Base-by-base conservation (phyloP, 345 rosid species). In the Lepidium aucheri region DNA sequence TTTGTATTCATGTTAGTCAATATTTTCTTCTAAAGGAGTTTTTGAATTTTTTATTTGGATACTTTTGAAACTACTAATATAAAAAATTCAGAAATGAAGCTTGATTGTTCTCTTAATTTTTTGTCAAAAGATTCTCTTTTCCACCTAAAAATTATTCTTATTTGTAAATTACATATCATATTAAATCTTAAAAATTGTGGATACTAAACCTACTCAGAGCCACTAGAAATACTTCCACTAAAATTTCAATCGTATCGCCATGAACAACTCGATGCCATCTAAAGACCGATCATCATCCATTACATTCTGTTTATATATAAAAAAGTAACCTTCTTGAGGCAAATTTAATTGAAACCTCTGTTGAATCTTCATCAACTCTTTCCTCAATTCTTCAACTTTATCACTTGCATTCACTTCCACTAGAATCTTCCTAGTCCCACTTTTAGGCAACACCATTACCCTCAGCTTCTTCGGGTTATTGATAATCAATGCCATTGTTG, bases 201-300 rank as follows among this genome's bases (percentile, higher is more conserved):
- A 5, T 22, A 49, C 41, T 62, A 61, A 24, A 2, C 4, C 30
- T 26, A 28, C 32, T 28, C 5, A 62, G 67, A 62, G 34, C 55
- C 44, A 62, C 22, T 22, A 15, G 68, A 36, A 36, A 49, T 54
- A 63, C 43, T 50, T 63, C 67, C 50, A 0, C 34, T 73, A 34
- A 77, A 32, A 91, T 79, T 82, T 91, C 96, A 8, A 91, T 80
- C 0, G 85, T 83, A 28, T 91, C 94, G 4, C 91, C 90, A 4
- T 75, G 83, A 0, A 49, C 46, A 33, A 88, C 89, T 45, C 74
- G 84, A 71, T 91, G 88, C 88, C 91, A 86, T 52, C 89, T 38
- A 63, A 88, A 1, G 94, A 81, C 58, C 74, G 50, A 53, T 88
- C 85, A 7, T 91, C 96, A 9, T 86, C 91, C 96, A 88, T 88